Conservation (phyloP, 1,284 basidiomycete genomes). For the Macrocybe sp. region DNA sequence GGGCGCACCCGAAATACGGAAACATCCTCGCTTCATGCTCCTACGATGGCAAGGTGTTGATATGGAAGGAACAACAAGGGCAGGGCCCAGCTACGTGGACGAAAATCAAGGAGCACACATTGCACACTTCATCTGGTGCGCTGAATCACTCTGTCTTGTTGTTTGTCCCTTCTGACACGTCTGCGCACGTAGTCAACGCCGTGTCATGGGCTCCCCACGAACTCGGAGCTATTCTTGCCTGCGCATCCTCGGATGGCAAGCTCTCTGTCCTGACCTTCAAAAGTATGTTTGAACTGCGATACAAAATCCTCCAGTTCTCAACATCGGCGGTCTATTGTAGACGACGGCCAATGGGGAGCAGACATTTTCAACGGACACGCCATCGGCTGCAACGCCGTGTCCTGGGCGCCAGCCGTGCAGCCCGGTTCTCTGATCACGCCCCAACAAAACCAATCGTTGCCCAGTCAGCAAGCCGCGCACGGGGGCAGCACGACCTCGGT, state of each 20-base stretch:
- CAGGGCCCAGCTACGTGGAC: conserved; percentile 71
- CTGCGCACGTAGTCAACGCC: conserved; percentile 72
- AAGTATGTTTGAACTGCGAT: conserved; percentile 50
- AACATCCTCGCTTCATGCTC: conserved; percentile 96
- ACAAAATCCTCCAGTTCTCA: not conserved
- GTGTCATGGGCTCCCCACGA: conserved; percentile 99
- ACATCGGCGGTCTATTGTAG: conserved; percentile 34
- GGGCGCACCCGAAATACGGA: conserved; percentile 97
- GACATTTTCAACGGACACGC: conserved; percentile 96
- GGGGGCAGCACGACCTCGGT: conserved; percentile 41
- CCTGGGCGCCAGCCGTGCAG: conserved; percentile 93
- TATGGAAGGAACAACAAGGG: conserved; percentile 89
- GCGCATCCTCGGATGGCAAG: conserved; percentile 97
- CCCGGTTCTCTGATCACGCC: conserved; percentile 81
- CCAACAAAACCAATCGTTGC: conserved; percentile 38
- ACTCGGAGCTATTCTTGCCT: conserved; percentile 93
- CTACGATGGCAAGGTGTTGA: conserved; percentile 97
- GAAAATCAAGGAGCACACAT: conserved; percentile 93
- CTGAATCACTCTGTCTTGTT: not conserved
- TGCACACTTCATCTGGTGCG: conserved; percentile 91
- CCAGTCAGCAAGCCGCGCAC: conserved; percentile 35
- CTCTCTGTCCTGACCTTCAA: conserved; percentile 97
- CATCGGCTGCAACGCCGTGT: conserved; percentile 95
- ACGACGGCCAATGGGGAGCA: conserved; percentile 95
- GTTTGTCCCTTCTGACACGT: conserved; percentile 2